Conservation (phyloP, 495 filamentous ascomycete species). For the Hyaloscypha variabilis region DNA sequence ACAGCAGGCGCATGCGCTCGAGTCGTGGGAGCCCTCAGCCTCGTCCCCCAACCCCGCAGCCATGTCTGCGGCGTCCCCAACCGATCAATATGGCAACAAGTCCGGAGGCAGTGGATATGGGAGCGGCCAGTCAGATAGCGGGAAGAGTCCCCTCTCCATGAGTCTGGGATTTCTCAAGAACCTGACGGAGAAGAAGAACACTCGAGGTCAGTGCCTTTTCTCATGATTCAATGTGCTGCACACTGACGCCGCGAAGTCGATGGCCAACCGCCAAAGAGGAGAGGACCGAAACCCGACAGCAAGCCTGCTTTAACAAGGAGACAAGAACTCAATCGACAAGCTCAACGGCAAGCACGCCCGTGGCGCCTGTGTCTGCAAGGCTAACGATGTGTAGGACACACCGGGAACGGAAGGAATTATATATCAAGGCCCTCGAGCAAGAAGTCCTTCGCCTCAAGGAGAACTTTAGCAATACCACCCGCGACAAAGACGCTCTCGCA, state of each 20-base stretch:
- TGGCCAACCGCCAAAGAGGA: conserved; percentile 83
- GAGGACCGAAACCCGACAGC: conserved; percentile 95
- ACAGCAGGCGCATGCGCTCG: neutral
- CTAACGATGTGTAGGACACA: conserved; percentile 63
- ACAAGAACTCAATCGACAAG: conserved; percentile 94
- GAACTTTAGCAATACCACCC: conserved; percentile 59
- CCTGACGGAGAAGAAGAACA: conserved; percentile 64
- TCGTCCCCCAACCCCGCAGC: conserved; percentile 7
- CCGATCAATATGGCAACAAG: conserved; percentile 32
- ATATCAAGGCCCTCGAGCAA: conserved; percentile 90
- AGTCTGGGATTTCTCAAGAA: conserved; percentile 61
- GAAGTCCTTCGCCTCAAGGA: conserved; percentile 77
- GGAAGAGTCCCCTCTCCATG: conserved; percentile 55
- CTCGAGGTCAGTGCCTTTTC: conserved; percentile 45
- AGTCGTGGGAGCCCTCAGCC: conserved; percentile 11
- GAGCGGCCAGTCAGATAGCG: conserved; percentile 36
- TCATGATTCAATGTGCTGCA: conserved; percentile 3
- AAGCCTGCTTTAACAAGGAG: conserved; percentile 92
- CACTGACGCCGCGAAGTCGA: conserved; percentile 49
- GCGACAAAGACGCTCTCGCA: conserved; percentile 64
- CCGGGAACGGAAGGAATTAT: conserved; percentile 94
- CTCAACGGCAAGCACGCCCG: conserved; percentile 71
- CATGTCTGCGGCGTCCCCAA: conserved; percentile 30
- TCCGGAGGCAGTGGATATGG: conserved; percentile 29
- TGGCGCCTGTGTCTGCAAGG: neutral